Percentiles rank a stretch among this genome's conserved stretches.
Conservation (phyloP, 2,329 filamentous ascomycete genomes). For the Cytospora piceae region DNA sequence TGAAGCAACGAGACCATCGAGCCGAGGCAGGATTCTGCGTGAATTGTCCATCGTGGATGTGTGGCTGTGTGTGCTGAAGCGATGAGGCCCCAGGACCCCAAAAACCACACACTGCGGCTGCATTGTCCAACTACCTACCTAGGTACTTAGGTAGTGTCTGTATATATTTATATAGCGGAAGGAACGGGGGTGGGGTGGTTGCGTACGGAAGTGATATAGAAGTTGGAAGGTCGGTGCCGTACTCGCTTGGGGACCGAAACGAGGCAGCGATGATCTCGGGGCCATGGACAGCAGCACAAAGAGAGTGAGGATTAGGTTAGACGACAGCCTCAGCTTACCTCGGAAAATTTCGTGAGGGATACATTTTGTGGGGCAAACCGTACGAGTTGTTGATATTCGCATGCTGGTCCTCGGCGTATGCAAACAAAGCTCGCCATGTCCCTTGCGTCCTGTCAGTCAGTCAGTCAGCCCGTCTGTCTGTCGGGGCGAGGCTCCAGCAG, state of each 20-base stretch:
- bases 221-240: background rate
- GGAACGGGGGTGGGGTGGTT: no score
- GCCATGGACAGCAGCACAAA: background rate
- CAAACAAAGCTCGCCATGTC: background rate
- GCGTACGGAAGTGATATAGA: background rate
- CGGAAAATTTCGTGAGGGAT: background rate
- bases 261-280: background rate
- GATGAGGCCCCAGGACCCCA: background rate
- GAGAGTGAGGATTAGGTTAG: background rate
- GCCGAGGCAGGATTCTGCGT: constrained; percentile 13
- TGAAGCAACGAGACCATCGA: background rate
- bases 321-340: background rate
- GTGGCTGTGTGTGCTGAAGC: constrained; percentile 20
- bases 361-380: background rate
- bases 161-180: background rate
- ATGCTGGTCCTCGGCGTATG: background rate
- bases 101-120: background rate
- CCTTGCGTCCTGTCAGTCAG: background rate
- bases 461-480: constrained; percentile 1
- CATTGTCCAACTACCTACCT: background rate
- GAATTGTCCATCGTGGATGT: constrained; percentile 9
- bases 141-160: no score
- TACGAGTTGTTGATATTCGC: background rate
- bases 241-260: background rate
- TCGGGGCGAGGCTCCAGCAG: constrained; percentile 11